Percentiles rank a stretch among this genome's conserved stretches.
These are phyloP conservation scores for Saturnispora serradocipensis DNA, from an alignment of 805 yeast species.

Conservation along the genomic window DNA sequence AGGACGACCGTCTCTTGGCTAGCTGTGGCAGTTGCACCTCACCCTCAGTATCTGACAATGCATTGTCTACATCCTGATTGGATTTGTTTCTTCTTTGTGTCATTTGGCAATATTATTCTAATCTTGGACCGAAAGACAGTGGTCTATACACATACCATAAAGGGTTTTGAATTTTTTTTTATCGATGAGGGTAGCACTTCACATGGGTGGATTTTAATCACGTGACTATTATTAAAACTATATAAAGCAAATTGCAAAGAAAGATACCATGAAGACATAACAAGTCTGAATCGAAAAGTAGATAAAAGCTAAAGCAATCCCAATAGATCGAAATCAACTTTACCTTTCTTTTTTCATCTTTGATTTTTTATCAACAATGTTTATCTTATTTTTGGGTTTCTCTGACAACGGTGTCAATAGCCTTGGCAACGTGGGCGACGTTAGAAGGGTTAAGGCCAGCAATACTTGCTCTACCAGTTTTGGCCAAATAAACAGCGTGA, in stretches of 20 bases:
- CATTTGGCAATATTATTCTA: not conserved
- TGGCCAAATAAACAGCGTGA: constrained; percentile 74
- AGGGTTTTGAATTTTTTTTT: not conserved
- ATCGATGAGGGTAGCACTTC: not conserved
- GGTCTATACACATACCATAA: not conserved
- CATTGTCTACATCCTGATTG: constrained; percentile 7
- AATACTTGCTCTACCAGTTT: constrained; percentile 84
- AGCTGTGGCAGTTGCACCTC: constrained; percentile 7
- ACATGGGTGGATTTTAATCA: not conserved
- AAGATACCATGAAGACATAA: not conserved
- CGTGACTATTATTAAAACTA: not conserved
- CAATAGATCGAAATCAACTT: not conserved
- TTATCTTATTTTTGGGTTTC: not conserved
- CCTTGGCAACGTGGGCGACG: constrained; percentile 67
- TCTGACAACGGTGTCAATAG: constrained; percentile 70
- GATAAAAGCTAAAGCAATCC: not conserved
- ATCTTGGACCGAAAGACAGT: not conserved
- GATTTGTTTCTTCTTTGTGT: constrained; percentile 1
- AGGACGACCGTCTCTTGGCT: constrained; percentile 25
- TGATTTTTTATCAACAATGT: not conserved
- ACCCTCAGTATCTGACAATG: constrained; percentile 21
- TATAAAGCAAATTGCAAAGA: not conserved
- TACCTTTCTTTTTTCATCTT: too few species aligned
- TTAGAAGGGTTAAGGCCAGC: constrained; percentile 84
- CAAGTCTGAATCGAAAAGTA: not conserved